Conservation (phyloP, 345 rosid species). For the Microcos paniculata region DNA sequence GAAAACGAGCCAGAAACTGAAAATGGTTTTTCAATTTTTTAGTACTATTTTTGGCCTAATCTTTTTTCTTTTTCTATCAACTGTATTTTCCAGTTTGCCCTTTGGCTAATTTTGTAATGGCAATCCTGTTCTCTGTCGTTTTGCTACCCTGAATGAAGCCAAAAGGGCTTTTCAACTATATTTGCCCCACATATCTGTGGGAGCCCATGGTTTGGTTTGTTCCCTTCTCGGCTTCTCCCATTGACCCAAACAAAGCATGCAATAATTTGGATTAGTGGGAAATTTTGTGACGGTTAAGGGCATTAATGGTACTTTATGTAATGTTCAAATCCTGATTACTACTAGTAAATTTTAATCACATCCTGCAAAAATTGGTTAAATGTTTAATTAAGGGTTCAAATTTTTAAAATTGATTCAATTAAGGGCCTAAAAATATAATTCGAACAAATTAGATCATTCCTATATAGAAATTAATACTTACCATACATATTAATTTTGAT, state of each 20-base stretch:
- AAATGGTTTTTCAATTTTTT: not conserved
- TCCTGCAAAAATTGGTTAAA: too few relatives aligned
- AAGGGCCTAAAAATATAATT: too few relatives aligned
- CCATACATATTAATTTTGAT: too few relatives aligned
- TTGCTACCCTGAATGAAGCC: conserved; percentile 34
- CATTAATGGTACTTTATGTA: not conserved
- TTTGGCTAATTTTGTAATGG: conserved; percentile 34
- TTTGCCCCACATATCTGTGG: not conserved
- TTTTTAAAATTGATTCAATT: too few relatives aligned
- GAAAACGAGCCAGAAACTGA: not conserved
- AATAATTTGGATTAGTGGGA: not conserved
- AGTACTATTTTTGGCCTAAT: not conserved
- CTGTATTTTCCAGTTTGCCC: conserved; percentile 20
- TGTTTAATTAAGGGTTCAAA: too few relatives aligned
- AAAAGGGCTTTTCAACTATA: conserved; percentile 23
- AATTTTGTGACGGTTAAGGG: not conserved
- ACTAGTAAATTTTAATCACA: too few relatives aligned
- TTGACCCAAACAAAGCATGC: not conserved
- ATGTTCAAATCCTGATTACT: not conserved
- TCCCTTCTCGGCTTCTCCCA: not conserved
- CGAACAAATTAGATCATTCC: too few relatives aligned
- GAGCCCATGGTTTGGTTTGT: conserved; percentile 2
- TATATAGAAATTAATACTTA: too few relatives aligned
- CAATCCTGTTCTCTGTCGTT: conserved; percentile 24
- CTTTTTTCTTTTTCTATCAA: not conserved